Evolutionary conservation across 2,329 filamentous ascomycete genomes (phyloP), one percentile per base, ranked within the genome.

Genomic region (Diaporthe longicolla): DNA sequence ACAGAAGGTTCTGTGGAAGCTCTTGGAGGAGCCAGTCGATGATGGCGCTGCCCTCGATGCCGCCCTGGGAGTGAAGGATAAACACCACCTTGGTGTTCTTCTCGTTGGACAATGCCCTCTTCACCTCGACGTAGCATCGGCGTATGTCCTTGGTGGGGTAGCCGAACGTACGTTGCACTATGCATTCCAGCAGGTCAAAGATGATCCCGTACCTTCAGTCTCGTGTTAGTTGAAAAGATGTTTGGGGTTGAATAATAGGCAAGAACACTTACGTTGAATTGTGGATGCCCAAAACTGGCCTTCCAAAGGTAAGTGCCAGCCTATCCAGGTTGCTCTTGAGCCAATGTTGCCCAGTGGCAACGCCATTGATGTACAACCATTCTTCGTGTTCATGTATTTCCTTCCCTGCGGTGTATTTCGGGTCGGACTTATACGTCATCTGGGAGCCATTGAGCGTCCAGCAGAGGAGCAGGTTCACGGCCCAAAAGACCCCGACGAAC

Each of bases 341-440:
- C 91, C 93, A 94, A 78, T 92, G 88, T 70, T 89, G 83, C 4
- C 88, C 89, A 45, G 88, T 87, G 15, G 88, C 89, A 37, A 95
- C 90, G 0, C 94, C 94, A 78, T 95, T 95, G 71, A 95, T 82
- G 79, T 93, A 95, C n/a, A 95, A 86, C 94, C 94, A 96, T 78
- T 91, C 88, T 82, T 95, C 93, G 71, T 90, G 85, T 2, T 55
- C 70, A 45, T 69, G 72, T 11, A 43, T 24, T 15, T 85, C 84
- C 80, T 90, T 87, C 76, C 89, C 85, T 0, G 85, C 80, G 1
- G 90, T 86, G 75, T 89, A 90, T 70, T 88, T 84, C 2, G 87
- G 83, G 52, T 89, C 86, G 1, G 90, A 91, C n/a, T 82, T 81
- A 76, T 88, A 90, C 3, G 85, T 84, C 68, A 85, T 82, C 7